phyloP scores from a whole-genome alignment of 2,329 filamentous ascomycete genomes.

The Sporothrix phasma region DNA sequence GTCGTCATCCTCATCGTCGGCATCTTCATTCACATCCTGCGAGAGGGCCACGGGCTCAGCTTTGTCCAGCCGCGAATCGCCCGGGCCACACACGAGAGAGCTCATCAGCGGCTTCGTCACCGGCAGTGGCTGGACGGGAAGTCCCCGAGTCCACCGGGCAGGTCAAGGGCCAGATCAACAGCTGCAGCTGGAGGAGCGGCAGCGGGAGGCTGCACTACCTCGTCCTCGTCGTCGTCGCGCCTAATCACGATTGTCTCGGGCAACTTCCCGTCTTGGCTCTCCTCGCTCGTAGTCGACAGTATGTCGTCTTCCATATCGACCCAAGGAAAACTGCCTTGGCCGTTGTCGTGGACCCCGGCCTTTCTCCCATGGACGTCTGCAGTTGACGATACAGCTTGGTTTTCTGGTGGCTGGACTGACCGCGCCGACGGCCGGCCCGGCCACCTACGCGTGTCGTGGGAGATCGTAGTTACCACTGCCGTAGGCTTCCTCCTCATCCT shows the following conservation, averaged over 20 bases:
- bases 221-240: conserved; percentile 29
- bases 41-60: background rate
- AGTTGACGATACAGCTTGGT: background rate
- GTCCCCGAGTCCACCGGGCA: background rate
- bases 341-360: background rate
- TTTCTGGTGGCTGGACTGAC: background rate
- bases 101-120: background rate
- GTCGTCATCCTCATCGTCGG: conserved; percentile 3
- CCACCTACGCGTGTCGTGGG: background rate
- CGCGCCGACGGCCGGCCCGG: background rate
- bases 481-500: background rate
- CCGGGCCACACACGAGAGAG: no score
- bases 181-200: background rate
- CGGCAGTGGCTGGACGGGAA: background rate
- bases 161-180: background rate
- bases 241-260: conserved; percentile 8
- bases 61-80: no score
- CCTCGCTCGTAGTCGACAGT: conserved; percentile 13
- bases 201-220: conserved; percentile 30
- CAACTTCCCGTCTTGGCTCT: background rate
- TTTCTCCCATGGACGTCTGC: background rate
- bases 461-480: conserved; percentile 1
- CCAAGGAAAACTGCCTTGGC: conserved; percentile 1
- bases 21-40: background rate
- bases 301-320: conserved; percentile 12